Base-by-base conservation (phyloP, 2,329 filamentous ascomycete species). In the Calonectria ilicicola region DNA sequence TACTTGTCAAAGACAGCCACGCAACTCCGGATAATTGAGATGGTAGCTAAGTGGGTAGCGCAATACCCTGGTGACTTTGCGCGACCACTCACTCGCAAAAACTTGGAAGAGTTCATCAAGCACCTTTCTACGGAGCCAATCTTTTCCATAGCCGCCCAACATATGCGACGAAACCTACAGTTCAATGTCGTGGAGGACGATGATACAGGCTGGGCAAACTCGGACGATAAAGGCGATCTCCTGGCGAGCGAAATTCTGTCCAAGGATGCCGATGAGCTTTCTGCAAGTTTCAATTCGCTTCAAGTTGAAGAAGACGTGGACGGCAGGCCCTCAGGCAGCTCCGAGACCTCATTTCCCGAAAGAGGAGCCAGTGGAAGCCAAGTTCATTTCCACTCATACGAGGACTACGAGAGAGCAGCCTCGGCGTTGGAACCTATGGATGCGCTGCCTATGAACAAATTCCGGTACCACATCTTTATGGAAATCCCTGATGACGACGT, bases 51-150 rank as follows among this genome's bases (percentile, higher is more conserved):
- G 82, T 99, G 97, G 97, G 93, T 98, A 1, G 92, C 93, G 19
- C 87, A 93, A 51, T 98, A 98, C 83, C 96, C 97, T 0, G 96
- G 95, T 19, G 97, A 99, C 83, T 98, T 98, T 86, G 95, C 95
- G 1, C 92, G 93, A 74, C 90, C 93, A 2, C 89, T 89, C 26
- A 97, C 95, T 2, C 91, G 92, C 76, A 91, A 90, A 75, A 91
- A 90, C 38, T 86, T 98, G 46, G 91, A 93, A 63, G 91, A 92
- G 27, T 97, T 99, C 79, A 93, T 98, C 42, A 85, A 87, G 21
- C 90, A 92, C 47, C 86, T 98, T n/a, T 90, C 94, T 26, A 90
- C 89, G 6, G 94, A 94, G 75, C 92, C 94, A 12, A 93, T 97
- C 64, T 98, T 97, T 83, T 92, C 94, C 23, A 92, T 94, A 21